Evolutionary conservation across 345 rosid genomes (phyloP).

Genomic region (Orychophragmus violaceus): DNA sequence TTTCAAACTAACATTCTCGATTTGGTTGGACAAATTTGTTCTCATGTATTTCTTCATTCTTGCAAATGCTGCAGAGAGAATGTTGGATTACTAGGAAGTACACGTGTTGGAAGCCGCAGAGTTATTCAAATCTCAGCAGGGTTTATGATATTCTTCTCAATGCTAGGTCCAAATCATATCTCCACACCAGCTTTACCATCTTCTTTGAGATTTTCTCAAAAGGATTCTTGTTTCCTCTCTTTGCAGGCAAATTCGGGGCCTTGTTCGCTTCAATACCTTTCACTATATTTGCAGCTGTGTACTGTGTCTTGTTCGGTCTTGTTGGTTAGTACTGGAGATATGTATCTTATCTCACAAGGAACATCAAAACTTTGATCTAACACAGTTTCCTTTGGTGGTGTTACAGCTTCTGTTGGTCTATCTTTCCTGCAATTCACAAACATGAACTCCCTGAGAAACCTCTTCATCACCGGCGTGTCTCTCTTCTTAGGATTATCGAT

Average conservation of each 20-base stretch:
- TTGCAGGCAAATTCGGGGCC: slow-evolving; percentile 91
- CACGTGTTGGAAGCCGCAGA: slow-evolving; percentile 94
- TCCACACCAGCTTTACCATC: background rate
- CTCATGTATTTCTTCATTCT: background rate
- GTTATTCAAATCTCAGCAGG: slow-evolving; percentile 95
- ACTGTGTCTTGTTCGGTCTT: slow-evolving; percentile 87
- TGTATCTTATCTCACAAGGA: background rate
- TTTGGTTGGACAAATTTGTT: background rate
- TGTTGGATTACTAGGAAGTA: slow-evolving; percentile 92
- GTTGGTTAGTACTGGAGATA: slow-evolving; percentile 48
- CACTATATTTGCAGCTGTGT: slow-evolving; percentile 85
- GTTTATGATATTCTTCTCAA: slow-evolving; percentile 96
- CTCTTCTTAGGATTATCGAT: slow-evolving; percentile 84
- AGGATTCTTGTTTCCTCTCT: background rate
- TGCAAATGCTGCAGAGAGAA: slow-evolving; percentile 61
- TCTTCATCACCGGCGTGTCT: slow-evolving; percentile 78
- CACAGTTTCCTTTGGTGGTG: background rate
- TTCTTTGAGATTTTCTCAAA: background rate
- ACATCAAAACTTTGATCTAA: background rate
- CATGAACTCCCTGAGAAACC: slow-evolving; percentile 98
- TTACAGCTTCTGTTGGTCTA: slow-evolving; percentile 85
- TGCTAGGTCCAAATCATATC: slow-evolving; percentile 51
- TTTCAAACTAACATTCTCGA: background rate
- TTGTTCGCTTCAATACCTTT: slow-evolving; percentile 95
- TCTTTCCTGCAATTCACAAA: slow-evolving; percentile 96